phyloP scores from a whole-genome alignment of 2,329 filamentous ascomycete species.

The Monilinia fructicola region DNA sequence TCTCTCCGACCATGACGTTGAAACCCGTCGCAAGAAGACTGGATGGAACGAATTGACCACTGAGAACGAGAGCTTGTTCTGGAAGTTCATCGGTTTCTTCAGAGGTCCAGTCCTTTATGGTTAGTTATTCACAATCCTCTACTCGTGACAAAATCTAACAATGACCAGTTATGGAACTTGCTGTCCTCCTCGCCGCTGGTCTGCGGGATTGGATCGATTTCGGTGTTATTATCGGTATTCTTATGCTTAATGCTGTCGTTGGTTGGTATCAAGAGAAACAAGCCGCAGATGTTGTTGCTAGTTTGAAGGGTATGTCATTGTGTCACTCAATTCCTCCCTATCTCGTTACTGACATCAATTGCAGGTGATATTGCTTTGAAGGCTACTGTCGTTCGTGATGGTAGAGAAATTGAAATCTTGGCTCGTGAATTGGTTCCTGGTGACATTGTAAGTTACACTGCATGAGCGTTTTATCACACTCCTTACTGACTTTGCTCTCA shows the following conservation, averaged over 20 bases:
- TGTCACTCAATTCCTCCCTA: background rate
- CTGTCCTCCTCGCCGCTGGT: slow-evolving; percentile 71
- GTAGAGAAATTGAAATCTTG: slow-evolving; percentile 66
- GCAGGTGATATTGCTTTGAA: slow-evolving; percentile 74
- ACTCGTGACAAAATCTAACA: slow-evolving; percentile 23
- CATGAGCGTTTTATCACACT: background rate
- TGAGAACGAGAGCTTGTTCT: slow-evolving; percentile 73
- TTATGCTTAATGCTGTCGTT: slow-evolving; percentile 71
- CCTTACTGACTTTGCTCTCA: slow-evolving; percentile 3
- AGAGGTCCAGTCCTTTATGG: slow-evolving; percentile 74
- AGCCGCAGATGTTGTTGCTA: slow-evolving; percentile 73
- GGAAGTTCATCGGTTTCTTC: slow-evolving; percentile 76
- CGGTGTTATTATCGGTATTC: slow-evolving; percentile 74
- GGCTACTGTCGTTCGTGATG: slow-evolving; percentile 65
- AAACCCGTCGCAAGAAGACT: slow-evolving; percentile 61
- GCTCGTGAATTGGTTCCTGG: slow-evolving; percentile 73
- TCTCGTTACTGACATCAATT: background rate
- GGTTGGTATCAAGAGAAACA: slow-evolving; percentile 83
- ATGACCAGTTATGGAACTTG: slow-evolving; percentile 68
- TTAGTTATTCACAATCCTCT: slow-evolving; percentile 45
- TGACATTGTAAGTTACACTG: slow-evolving; percentile 61
- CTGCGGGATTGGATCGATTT: slow-evolving; percentile 76
- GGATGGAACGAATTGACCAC: slow-evolving; percentile 72
- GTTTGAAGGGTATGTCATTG: slow-evolving; percentile 53
- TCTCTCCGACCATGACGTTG: slow-evolving; percentile 59